A percentile compares a stretch with the other conserved stretches of the same genome.
These are phyloP conservation scores for Salvia miltiorrhiza DNA, from an alignment of 257 asterid genomes.

Conservation along the genomic window DNA sequence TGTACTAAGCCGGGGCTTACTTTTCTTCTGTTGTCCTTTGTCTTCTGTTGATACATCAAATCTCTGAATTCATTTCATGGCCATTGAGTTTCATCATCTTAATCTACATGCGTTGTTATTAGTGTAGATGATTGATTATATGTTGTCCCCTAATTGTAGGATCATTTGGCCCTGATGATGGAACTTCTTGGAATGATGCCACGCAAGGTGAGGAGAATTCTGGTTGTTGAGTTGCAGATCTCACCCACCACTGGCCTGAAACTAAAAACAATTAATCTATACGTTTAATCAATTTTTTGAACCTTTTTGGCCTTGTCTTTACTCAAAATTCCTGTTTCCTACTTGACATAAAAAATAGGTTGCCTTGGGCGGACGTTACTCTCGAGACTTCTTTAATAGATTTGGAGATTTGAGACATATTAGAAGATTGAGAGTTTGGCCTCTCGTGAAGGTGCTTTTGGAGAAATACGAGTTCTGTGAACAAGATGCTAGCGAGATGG, in stretches of 20 bases:
- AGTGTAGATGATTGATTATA: background rate
- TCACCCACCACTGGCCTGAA: background rate
- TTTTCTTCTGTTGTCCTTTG: background rate
- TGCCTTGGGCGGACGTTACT: constrained; percentile 93
- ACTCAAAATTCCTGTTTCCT: constrained; percentile 15
- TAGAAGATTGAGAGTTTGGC: constrained; percentile 80
- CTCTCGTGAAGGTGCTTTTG: constrained; percentile 68
- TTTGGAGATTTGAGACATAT: constrained; percentile 91
- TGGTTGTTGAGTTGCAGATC: background rate
- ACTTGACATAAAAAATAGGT: constrained; percentile 28
- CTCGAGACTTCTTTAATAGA: constrained; percentile 85
- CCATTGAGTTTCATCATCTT: background rate
- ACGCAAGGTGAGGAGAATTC: constrained; percentile 61
- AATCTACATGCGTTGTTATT: background rate
- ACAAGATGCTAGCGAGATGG: constrained; percentile 47
- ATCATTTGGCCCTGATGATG: constrained; percentile 99
- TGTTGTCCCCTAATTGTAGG: constrained; percentile 41
- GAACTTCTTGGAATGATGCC: constrained; percentile 99
- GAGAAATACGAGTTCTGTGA: constrained; percentile 59
- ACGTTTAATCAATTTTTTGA: background rate
- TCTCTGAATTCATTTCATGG: background rate
- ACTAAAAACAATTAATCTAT: background rate
- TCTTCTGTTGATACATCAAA: background rate
- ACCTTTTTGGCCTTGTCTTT: background rate
- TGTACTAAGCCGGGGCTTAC: background rate